Conservation (phyloP, 306 rosid species). For the Mimosa pudica region DNA sequence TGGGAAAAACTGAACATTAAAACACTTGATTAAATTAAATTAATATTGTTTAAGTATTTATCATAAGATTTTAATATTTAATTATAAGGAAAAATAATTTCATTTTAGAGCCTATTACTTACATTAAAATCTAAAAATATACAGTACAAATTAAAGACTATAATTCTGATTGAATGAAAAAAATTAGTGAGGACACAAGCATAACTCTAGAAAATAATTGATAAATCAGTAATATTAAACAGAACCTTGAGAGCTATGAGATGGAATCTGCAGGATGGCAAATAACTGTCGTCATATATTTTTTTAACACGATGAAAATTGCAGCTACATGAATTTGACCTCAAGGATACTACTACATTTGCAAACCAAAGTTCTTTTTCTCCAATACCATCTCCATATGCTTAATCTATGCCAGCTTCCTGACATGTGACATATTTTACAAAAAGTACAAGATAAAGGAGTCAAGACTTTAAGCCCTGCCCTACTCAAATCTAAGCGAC, state of each 20-base stretch:
- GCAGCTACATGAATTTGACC: constrained; percentile 3
- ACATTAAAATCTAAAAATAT: no score
- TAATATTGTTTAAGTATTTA: no score
- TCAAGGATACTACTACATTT: constrained; percentile 25
- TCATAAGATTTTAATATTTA: no score
- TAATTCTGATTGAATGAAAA: no score
- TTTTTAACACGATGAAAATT: not conserved
- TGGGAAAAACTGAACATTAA: no score
- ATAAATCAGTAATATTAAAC: not conserved
- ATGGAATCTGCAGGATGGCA: not conserved
- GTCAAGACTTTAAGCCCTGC: constrained; percentile 9
- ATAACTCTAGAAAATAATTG: not conserved
- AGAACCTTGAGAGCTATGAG: not conserved
- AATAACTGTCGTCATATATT: not conserved
- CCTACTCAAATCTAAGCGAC: constrained; percentile 5
- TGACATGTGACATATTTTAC: constrained; percentile 21
- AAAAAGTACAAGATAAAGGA: not conserved
- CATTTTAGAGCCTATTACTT: not conserved
- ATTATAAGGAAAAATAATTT: no score
- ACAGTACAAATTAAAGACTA: no score
- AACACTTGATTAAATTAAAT: no score
- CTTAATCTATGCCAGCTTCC: constrained; percentile 17
- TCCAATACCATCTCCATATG: not conserved
- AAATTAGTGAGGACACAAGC: no score
- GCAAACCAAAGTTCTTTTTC: constrained; percentile 34